Base-by-base conservation (phyloP, 1,139 yeast genomes). In the Yamadazyma songkhlaensis region DNA sequence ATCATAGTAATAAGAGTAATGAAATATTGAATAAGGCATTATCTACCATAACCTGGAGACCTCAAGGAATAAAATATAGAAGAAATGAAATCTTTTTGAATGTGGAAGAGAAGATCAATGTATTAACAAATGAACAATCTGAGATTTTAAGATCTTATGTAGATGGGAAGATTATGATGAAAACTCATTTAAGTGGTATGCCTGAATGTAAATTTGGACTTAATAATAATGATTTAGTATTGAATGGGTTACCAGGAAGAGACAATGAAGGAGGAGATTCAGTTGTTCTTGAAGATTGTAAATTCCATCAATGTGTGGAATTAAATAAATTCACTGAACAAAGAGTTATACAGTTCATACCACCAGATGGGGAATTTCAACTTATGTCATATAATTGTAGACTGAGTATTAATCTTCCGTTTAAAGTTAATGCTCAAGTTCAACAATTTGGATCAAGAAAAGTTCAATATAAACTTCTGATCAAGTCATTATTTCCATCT, bases 311-410 rank as follows among this genome's bases (percentile, higher is more conserved):
- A 54, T 87, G 96, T 62, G 96, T 87, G 17, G 77, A 94, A 44
- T 67, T 88, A 42, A 80, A 85, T 50, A 80, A 84, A 49, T 88
- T 86, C 59, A 95, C 87, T 53, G 77, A 77, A 45, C 90, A 84
- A 51, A 72, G 89, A 40, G 80, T 85, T 24, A 86, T 88, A 48
- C 82, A 92, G 15, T 87, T 87, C 55, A 81, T 85, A 25, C 96
- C 96, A 8, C 96, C 97, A 1, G 97, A 90, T 62, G 97, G 97
- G 0, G 84, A 81, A 40, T 88, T 88, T 57, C 95, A 89, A 56
- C 73, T 92, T 41, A 84, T 92, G 94, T 68, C 80, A 32, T 90
- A 90, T 43, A 70, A 74, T 74, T 38, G 71, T 59, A 45, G 53
- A 11, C 66, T 79, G 49, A 79, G 81, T 49, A 64, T 81, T 45